Percentiles rank a stretch among this genome's conserved stretches.
phyloP scores from a whole-genome alignment of 352 stramenopile species.

The Globisporangium radiosum region DNA sequence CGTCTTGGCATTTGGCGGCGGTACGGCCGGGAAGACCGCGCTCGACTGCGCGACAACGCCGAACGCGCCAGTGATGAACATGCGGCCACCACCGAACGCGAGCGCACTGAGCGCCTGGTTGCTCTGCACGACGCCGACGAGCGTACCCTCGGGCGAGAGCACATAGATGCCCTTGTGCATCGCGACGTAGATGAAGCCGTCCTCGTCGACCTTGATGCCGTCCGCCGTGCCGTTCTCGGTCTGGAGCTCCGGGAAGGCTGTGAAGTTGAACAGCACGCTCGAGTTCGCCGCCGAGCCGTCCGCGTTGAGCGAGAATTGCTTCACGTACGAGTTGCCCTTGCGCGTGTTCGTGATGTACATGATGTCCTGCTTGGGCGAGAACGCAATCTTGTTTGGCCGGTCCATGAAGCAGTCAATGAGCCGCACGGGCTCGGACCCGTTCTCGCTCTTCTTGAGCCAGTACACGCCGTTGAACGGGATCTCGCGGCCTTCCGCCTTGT shows the following conservation, averaged over 20 bases:
- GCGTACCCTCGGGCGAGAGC: constrained; percentile 37
- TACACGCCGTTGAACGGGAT: constrained; percentile 80
- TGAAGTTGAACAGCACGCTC: constrained; percentile 76
- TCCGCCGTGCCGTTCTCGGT: constrained; percentile 53
- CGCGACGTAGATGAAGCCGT: constrained; percentile 71
- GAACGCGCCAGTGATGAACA: constrained; percentile 69
- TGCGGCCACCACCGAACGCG: constrained; percentile 56
- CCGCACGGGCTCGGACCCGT: constrained; percentile 29
- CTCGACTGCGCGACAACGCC: constrained; percentile 61
- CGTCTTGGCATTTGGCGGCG: constrained; percentile 30
- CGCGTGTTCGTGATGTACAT: constrained; percentile 83
- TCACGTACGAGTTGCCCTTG: constrained; percentile 73
- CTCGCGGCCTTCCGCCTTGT: constrained; percentile 63
- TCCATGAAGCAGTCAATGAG: constrained; percentile 72
- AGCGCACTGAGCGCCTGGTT: constrained; percentile 48
- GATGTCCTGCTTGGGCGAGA: constrained; percentile 56
- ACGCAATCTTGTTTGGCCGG: constrained; percentile 80
- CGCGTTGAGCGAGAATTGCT: constrained; percentile 48
- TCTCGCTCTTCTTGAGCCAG: constrained; percentile 43
- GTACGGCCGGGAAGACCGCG: constrained; percentile 23
- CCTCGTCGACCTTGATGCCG: constrained; percentile 67
- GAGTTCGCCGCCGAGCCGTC: constrained; percentile 49
- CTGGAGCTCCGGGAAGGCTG: constrained; percentile 50
- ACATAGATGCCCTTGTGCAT: constrained; percentile 76
- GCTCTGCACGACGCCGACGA: constrained; percentile 56